Base-by-base conservation (phyloP, 495 filamentous ascomycete genomes). In the Penicillium subrubescens region DNA sequence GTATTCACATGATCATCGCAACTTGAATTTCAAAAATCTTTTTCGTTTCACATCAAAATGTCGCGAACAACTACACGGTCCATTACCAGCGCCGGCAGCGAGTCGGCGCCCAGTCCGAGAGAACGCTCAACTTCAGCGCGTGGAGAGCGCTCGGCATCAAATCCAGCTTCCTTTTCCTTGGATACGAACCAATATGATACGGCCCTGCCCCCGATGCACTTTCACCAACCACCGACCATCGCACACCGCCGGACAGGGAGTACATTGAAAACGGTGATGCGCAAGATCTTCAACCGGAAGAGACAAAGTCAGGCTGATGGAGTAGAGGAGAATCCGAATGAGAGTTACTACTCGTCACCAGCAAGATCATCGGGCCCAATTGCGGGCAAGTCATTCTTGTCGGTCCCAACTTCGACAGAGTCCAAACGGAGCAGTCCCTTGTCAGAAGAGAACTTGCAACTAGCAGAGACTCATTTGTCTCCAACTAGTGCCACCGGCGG, bases 201-300 rank as follows among this genome's bases (percentile, higher is more conserved):
- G 31, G 74, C 59, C 43, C 57, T 65, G 60, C 72, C 71, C 25
- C 75, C 70, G 44, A 79, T 72, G 34, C 60, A 65, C 11, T 68
- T 64, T n/a, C 63, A 71, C 29, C 68, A 71, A 8, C 55, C 61
- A 5, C 46, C 73, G 0, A 33, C 69, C 14, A 31, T 29, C 10
- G 60, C 62, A 21, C 76, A 79, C 58, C 80, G 80, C 29, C 77
- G 80, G 10, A 79, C 75, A 0, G 80, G 76, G 11, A 82, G 79
- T 59, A 80, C 80, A 1, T 59, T 81, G 48, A 81, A 80, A 60
- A 81, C 77, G 2, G 80, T 82, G 12, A 82, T 82, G 80, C 75
- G 77, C 43, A 82, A 77, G 66, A 78, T 82, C 27, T 82, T 82
- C 68, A 80, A 73, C 23, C 69, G 77, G 5, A 81, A 78, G 66